phyloP scores from a whole-genome alignment of 495 filamentous ascomycete species.

The Lophiotrema nucula region DNA sequence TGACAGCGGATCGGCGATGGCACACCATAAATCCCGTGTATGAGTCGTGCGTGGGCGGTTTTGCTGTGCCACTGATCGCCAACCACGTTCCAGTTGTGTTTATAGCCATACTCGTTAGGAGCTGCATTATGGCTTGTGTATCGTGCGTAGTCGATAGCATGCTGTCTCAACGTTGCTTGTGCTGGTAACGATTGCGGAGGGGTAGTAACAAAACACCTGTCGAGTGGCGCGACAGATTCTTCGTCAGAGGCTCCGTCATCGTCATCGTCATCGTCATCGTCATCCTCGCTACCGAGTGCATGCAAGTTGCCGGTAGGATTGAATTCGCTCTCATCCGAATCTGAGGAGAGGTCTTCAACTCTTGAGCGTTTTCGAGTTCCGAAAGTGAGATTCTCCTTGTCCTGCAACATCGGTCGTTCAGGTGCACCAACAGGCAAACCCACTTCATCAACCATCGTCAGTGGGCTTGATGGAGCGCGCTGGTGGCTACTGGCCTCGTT shows the following conservation, averaged over 20 bases:
- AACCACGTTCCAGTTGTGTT: not conserved
- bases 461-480: not conserved
- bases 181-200: not conserved
- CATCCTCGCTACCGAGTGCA: no score
- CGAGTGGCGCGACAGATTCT: not conserved
- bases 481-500: not conserved
- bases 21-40: not conserved
- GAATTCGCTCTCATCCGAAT: not conserved
- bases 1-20: not conserved
- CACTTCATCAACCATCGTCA: not conserved
- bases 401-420: not conserved
- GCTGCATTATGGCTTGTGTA: not conserved
- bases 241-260: not conserved
- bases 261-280: no score
- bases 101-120: not conserved
- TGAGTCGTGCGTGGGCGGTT: constrained; percentile 1
- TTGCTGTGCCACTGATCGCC: not conserved
- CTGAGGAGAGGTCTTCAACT: not conserved
- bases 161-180: not conserved
- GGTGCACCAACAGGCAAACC: not conserved
- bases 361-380: not conserved
- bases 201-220: not conserved
- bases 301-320: no score
- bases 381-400: not conserved
- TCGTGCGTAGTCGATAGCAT: not conserved